Evolutionary conservation across 2,329 filamentous ascomycete species (phyloP).

Genomic region (Orbilia javanica): DNA sequence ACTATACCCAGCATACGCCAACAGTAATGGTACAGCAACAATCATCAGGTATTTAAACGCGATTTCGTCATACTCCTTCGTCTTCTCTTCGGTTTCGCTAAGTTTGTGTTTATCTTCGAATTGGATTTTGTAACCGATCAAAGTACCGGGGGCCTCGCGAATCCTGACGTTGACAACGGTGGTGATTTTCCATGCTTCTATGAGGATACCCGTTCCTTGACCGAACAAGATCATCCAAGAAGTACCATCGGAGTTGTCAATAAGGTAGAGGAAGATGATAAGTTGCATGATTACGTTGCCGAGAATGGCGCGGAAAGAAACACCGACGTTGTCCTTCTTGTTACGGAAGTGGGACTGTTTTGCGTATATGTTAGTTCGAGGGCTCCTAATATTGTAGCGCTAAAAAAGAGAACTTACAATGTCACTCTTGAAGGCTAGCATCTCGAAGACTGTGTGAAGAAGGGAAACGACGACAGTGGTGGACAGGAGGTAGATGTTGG

Average conservation of each 20-base stretch:
- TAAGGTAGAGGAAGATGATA: conserved; percentile 93
- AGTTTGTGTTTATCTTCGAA: conserved; percentile 98
- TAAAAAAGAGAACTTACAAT: conserved; percentile 68
- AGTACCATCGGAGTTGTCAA: conserved; percentile 97
- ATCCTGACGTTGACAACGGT: conserved; percentile 91
- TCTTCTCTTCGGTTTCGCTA: conserved; percentile 95
- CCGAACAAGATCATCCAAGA: conserved; percentile 98
- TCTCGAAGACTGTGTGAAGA: conserved; percentile 94
- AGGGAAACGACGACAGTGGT: conserved; percentile 87
- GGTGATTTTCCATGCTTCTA: conserved; percentile 94
- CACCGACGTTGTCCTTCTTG: conserved; percentile 99
- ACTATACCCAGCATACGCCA: conserved; percentile 91
- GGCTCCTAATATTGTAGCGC: neutral
- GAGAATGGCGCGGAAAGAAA: conserved; percentile 93
- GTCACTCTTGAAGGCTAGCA: conserved; percentile 95
- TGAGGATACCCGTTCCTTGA: conserved; percentile 84
- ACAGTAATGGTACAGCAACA: conserved; percentile 85
- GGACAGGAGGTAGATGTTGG: conserved; percentile 88
- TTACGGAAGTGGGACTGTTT: conserved; percentile 85
- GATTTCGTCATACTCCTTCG: conserved; percentile 97
- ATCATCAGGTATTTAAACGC: conserved; percentile 98
- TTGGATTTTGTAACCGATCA: conserved; percentile 81
- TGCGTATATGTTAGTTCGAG: conserved; percentile 60
- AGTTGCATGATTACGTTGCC: conserved; percentile 98
- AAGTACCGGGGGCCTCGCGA: conserved; percentile 76